Base-by-base conservation (phyloP, 2,329 filamentous ascomycete genomes). In the Neonectria coccinea region DNA sequence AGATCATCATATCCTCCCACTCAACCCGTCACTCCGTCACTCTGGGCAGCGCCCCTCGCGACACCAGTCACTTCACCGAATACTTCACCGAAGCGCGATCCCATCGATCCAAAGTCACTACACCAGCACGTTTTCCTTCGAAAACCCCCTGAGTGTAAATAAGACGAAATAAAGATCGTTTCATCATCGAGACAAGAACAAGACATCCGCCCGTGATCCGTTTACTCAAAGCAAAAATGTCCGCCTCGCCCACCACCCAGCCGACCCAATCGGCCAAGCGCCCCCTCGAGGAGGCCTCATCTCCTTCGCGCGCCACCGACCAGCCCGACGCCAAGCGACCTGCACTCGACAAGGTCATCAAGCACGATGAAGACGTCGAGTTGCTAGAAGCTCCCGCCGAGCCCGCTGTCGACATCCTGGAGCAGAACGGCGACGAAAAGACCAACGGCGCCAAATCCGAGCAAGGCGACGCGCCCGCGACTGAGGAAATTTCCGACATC, bases 241-340 rank as follows among this genome's bases (percentile, higher is more conserved):
- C 92, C 82, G 87, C 91, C 68, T 93, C 88, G 70, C 88, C 88
- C 31, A 81, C 88, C 27, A 81, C 85, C 67, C 84, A 85, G 67
- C 88, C 88, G 55, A 91, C 89, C 64, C 89, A 92, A 77, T 90
- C 89, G 73, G 84, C 88, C 68, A 99, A 99, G 88, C 94, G 96
- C 76, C 96, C 96, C 66, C 89, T 99, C 70, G 96, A 99, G 85
- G 96, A 98, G 78, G 92, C 95, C 11, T 98, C 96, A 18, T 99
- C 96, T 10, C 96, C 96, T 39, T 97, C 94, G 33, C 92, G 92
- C 67, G 91, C 92, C 42, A 93, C 89, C 77, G 96, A 98, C 75
- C 94, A 97, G 79, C 96, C 97, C 58, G 96, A 99, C 74, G 96
- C 96, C 67, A 99, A 99, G 84, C 92, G 96, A 72, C 96, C 93